A percentile compares a stretch with the other conserved stretches of the same genome.
Evolutionary conservation across 2,329 filamentous ascomycete species (phyloP).

Genomic region (Fusarium musae): DNA sequence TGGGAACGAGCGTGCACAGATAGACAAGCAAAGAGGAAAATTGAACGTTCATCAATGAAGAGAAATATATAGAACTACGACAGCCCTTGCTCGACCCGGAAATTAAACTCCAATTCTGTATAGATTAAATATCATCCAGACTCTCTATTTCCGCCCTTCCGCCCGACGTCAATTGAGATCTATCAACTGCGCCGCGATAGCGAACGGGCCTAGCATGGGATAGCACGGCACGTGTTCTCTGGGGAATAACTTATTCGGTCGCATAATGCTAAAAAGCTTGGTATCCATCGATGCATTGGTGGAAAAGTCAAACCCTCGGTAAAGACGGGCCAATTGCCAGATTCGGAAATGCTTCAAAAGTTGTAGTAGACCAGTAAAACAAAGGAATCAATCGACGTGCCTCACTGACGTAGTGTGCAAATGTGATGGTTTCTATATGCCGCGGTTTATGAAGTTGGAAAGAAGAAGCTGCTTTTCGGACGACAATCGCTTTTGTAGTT

Average conservation of each 20-base stretch:
- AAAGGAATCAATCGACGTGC: constrained; percentile 1
- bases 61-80: background rate
- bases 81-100: background rate
- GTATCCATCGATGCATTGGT: constrained; percentile 8
- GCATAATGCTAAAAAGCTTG: background rate
- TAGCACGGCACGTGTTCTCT: constrained; percentile 11
- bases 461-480: constrained; percentile 7
- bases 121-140: background rate
- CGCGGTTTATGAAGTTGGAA: background rate
- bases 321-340: constrained; percentile 13
- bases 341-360: background rate
- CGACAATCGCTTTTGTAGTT: background rate
- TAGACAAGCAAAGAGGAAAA: background rate
- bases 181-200: background rate
- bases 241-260: constrained; percentile 18
- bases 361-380: constrained; percentile 1
- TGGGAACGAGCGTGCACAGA: background rate
- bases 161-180: background rate
- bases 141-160: background rate
- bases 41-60: background rate
- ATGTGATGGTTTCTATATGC: background rate
- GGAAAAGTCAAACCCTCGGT: constrained; percentile 18
- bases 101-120: background rate
- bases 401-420: background rate
- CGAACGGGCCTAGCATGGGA: background rate